Base-by-base conservation (phyloP, 1,284 basidiomycete genomes). In the Ceratobasidium sp. region DNA sequence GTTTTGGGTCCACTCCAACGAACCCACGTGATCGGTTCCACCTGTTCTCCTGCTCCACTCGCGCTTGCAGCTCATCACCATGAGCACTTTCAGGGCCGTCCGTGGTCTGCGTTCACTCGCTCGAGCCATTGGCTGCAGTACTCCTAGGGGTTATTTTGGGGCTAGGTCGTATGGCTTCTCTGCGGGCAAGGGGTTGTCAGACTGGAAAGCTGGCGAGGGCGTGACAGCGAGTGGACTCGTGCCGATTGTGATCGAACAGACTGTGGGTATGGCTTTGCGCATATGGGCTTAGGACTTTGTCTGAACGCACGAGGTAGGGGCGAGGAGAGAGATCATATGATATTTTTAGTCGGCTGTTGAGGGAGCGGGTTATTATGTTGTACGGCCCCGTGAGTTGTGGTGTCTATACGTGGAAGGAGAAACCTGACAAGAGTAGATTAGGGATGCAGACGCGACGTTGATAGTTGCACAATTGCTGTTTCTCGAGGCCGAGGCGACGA, bases 311-410 rank as follows among this genome's bases (percentile, higher is more conserved):
- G n/a, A n/a, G 79, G 7, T 77, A 97, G 94, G 94, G 93, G 39
- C 88, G 94, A 80, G 95, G 95, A 6, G 95, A 98, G 82, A 87
- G 95, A 43, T 95, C 93, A 46, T 98, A 96, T 83, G 95, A 98
- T 81, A 96, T 98, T 71, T 98, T 95, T 83, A 97, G 95, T 37
- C 88, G 95, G 34, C 85, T 98, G 65, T 85, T 98, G 66, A 86
- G 93, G 77, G 95, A 98, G 81, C 88, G 96, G 64, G 95, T 98
- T 46, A 92, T 98, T 78, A 97, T 97, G 91, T 86, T 98, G 53
- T 91, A 92, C 78, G 95, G 95, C 31, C 90, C 93, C n/a, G 95
- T 95, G 80, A 79, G 90, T 83, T 53, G 16, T 7, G 7, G 1
- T n/a, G 22, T 39, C 9, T 13, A 6, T 7, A 22, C 7, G 4